Evolutionary conservation across 345 rosid genomes (phyloP), one percentile per base, ranked within the genome.

Genomic region (Pistacia integerrima): DNA sequence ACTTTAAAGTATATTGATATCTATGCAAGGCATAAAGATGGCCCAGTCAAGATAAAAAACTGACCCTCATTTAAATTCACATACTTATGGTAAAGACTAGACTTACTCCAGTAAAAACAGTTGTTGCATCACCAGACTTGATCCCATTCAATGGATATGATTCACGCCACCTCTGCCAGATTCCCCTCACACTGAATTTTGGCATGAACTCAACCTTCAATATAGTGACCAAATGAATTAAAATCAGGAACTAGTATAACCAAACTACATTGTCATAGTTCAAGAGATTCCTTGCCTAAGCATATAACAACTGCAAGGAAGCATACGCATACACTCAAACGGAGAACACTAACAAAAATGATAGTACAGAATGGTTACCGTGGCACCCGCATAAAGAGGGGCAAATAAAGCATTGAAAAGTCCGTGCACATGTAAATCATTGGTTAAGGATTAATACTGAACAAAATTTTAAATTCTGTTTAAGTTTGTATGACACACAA

Each of bases 111-210:
- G 98, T 93, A 80, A 96, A 96, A 59, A 87, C 97, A 57, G 97
- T 96, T 70, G 91, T 84, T 55, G 93, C 88, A 77, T 90, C 84
- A 17, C 80, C 84, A 57, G 86, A 73, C 75, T 77, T 91, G 33
- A 38, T 85, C 73, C 89, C 93, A 77, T 88, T 84, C 52, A 72
- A 14, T 10, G 89, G 92, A 88, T 89, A 92, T 68, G 97, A 93
- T 77, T 96, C 97, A 51, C 87, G 88, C 96, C 94, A 96, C 84
- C 97, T 93, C 78, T 90, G 87, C 99, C 99, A 96, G 80, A 92
- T 83, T 81, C 94, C 93, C 60, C 97, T 84, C 78, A 93, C 99
- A 65, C 99, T 96, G 83, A 96, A 93, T 81, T 93, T 96, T 72
- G 97, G 92, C 85, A 93, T 78, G 82, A 96, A 93, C 82, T 96